Conservation (phyloP, 106 monocot species). For the Dioscorea alata region DNA sequence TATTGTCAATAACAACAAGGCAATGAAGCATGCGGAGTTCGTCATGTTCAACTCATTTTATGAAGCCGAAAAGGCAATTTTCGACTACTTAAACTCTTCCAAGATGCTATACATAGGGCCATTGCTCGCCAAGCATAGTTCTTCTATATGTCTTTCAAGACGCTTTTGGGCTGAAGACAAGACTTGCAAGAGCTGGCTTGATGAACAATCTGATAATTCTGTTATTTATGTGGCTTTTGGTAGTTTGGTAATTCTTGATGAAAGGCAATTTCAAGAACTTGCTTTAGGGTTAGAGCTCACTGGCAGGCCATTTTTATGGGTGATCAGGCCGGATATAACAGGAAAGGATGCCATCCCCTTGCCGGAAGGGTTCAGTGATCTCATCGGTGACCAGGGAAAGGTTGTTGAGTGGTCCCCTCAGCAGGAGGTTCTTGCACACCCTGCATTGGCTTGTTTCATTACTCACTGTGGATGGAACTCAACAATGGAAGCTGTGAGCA, state of each 20-base stretch:
- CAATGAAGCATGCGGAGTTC: constrained; percentile 4
- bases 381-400: constrained; percentile 27
- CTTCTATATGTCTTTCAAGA: neutral
- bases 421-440: no score
- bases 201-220: no score
- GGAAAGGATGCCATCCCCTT: constrained; percentile 4
- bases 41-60: constrained; percentile 47
- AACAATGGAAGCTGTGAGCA: no score
- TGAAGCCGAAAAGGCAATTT: constrained; percentile 21
- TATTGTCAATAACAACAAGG: neutral
- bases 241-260: constrained; percentile 38
- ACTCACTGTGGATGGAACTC: no score
- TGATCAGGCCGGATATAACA: constrained; percentile 36
- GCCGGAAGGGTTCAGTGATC: constrained; percentile 8
- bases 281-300: constrained; percentile 44
- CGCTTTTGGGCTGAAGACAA: constrained; percentile 41
- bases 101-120: constrained; percentile 31
- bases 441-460: no score
- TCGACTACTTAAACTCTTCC: constrained; percentile 11
- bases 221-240: no score
- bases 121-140: neutral
- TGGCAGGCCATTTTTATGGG: constrained; percentile 50
- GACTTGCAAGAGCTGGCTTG: no score
- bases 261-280: constrained; percentile 40
- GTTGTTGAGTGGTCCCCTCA: no score